Evolutionary conservation across 768 basidiomycete genomes (phyloP).

Genomic region (Cubamyces lactineus): DNA sequence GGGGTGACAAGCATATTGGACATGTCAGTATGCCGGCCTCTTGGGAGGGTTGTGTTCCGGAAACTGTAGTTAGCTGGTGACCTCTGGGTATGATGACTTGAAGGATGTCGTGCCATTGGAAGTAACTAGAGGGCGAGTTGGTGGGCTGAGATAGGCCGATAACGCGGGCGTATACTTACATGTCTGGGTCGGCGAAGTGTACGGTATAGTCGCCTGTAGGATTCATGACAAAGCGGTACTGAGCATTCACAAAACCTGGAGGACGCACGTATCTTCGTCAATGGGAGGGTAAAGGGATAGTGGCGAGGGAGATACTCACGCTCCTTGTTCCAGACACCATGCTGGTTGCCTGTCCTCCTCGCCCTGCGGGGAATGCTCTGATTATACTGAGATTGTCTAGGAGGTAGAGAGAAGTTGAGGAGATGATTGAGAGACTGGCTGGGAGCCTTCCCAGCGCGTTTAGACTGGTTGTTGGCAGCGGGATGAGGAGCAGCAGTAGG

Average conservation of each 20-base stretch:
- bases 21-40: conserved; percentile 75
- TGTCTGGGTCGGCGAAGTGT: conserved; percentile 97
- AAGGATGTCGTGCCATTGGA: conserved; percentile 95
- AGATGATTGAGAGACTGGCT: conserved; percentile 79
- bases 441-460: conserved; percentile 66
- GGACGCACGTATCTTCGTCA: not conserved
- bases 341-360: conserved; percentile 63
- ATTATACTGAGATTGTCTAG: conserved; percentile 68
- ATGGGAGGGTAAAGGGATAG: not conserved
- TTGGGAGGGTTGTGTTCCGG: conserved; percentile 43
- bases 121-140: conserved; percentile 59
- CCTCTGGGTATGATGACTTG: conserved; percentile 89
- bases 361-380: conserved; percentile 72
- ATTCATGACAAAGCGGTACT: conserved; percentile 95
- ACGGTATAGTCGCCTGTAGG: conserved; percentile 91
- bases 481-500: conserved; percentile 30
- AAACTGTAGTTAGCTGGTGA: conserved; percentile 55
- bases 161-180: conserved; percentile 56
- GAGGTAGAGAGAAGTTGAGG: conserved; percentile 92
- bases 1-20: conserved; percentile 94
- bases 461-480: conserved; percentile 58
- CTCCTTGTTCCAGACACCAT: conserved; percentile 87
- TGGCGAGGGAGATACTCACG: conserved; percentile 57
- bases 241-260: conserved; percentile 93
- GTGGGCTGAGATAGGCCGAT: conserved; percentile 21